These are phyloP conservation scores for Stemphylium lycopersici DNA, from an alignment of 2,329 filamentous ascomycete species.

Conservation along the genomic window DNA sequence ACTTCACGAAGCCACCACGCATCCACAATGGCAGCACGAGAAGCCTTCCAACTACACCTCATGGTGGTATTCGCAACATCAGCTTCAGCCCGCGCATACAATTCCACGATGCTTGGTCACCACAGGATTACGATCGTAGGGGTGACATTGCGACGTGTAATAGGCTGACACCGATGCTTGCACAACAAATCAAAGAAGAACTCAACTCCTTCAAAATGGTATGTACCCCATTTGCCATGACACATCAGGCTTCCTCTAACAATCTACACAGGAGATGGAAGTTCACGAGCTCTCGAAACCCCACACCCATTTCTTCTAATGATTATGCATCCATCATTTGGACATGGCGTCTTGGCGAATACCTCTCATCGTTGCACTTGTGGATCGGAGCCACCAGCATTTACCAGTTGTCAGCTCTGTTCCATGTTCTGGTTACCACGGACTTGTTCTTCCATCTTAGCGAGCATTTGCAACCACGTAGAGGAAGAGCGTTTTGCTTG, in stretches of 20 bases:
- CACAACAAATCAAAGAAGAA: slow-evolving; percentile 99
- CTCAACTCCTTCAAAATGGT: slow-evolving; percentile 99
- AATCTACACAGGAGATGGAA: slow-evolving; percentile 86
- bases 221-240: slow-evolving; percentile 39
- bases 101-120: slow-evolving; percentile 96
- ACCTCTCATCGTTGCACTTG: slow-evolving; percentile 42
- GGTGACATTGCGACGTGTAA: slow-evolving; percentile 98
- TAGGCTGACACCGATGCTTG: slow-evolving; percentile 91
- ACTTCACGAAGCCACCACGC: slow-evolving; percentile 80
- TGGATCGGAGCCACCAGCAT: slow-evolving; percentile 48
- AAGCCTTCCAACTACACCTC: slow-evolving; percentile 80
- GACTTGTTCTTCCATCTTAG: slow-evolving; percentile 50
- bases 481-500: slow-evolving; percentile 32
- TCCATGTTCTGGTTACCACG: slow-evolving; percentile 51
- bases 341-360: slow-evolving; percentile 53
- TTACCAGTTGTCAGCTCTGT: slow-evolving; percentile 49
- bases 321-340: slow-evolving; percentile 50
- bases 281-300: slow-evolving; percentile 98
- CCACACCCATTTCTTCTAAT: slow-evolving; percentile 99
- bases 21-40: slow-evolving; percentile 74
- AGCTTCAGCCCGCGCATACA: slow-evolving; percentile 90
- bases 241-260: slow-evolving; percentile 48
- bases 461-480: slow-evolving; percentile 49
- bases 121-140: slow-evolving; percentile 91
- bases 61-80: slow-evolving; percentile 66